Conservation (phyloP, 331 rosid species). For the Pyrus hybrid region DNA sequence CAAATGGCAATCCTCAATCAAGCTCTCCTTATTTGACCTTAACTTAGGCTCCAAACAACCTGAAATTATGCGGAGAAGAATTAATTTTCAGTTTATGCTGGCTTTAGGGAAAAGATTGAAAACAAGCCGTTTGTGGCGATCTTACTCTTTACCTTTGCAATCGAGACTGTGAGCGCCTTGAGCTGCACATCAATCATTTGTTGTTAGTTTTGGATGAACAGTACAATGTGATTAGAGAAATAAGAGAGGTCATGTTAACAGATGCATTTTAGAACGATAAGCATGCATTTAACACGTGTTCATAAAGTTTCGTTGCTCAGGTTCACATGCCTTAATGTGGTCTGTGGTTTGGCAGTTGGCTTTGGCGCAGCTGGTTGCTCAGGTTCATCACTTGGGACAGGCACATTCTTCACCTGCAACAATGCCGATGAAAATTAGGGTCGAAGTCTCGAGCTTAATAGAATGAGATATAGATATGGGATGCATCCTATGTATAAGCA, state of each 20-base stretch:
- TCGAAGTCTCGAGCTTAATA: neutral
- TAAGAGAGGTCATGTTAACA: neutral
- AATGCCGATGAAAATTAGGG: neutral
- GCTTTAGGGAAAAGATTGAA: neutral
- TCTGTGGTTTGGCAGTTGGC: conserved; percentile 27
- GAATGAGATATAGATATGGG: no score
- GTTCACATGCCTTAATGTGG: conserved; percentile 37
- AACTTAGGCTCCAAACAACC: conserved; percentile 54
- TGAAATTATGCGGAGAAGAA: conserved; percentile 17
- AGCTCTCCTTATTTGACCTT: conserved; percentile 4
- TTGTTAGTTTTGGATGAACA: neutral
- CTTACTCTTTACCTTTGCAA: conserved; percentile 43
- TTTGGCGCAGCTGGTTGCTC: conserved; percentile 24
- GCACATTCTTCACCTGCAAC: conserved; percentile 58
- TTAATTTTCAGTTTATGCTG: neutral
- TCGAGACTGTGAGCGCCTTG: conserved; percentile 51
- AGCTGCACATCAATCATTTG: conserved; percentile 23
- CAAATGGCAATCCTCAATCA: neutral
- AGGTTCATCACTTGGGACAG: conserved; percentile 46
- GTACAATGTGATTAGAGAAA: neutral
- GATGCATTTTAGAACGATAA: neutral
- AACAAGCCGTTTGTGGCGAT: neutral
- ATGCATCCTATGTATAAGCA: neutral
- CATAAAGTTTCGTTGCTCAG: neutral
- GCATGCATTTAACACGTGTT: neutral